Evolutionary conservation across 441 rosid species (phyloP).

Genomic region (Rhodomyrtus psidioides): DNA sequence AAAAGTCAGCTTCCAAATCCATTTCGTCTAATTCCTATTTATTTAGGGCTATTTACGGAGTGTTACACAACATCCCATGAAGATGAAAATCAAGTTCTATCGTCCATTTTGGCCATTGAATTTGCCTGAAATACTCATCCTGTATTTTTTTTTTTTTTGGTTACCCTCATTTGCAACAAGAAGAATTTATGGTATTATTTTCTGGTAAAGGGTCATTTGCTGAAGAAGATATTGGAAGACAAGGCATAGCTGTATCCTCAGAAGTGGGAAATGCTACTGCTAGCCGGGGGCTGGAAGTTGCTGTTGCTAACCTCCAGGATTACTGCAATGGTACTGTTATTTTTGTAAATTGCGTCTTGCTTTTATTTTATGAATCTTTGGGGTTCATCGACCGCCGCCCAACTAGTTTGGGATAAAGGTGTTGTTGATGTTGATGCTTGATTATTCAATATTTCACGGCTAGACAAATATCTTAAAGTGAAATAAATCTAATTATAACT

Average conservation of each 20-base stretch:
- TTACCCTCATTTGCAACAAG: slow-evolving; percentile 3
- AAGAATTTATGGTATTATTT: slow-evolving; percentile 4
- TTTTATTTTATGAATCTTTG: no score
- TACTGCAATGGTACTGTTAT: slow-evolving; percentile 85
- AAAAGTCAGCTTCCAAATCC: no score
- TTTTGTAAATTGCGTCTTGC: background rate
- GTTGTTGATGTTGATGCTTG: no score
- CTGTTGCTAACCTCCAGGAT: slow-evolving; percentile 99
- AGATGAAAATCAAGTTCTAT: background rate
- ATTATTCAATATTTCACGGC: background rate
- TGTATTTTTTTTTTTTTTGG: background rate
- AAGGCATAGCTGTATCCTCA: slow-evolving; percentile 52
- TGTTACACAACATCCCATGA: background rate
- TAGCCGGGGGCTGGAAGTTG: slow-evolving; percentile 97
- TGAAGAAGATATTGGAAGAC: slow-evolving; percentile 97
- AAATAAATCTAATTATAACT: background rate
- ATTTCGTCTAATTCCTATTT: no score
- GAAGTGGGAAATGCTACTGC: slow-evolving; percentile 85
- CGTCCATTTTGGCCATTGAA: background rate
- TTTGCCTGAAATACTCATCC: background rate
- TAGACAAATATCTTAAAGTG: background rate
- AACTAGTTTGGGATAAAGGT: no score
- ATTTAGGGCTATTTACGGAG: no score
- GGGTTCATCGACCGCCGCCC: no score
- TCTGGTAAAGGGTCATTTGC: slow-evolving; percentile 79